phyloP scores from a whole-genome alignment of 345 rosid genomes.

The Leavenworthia alabamica region DNA sequence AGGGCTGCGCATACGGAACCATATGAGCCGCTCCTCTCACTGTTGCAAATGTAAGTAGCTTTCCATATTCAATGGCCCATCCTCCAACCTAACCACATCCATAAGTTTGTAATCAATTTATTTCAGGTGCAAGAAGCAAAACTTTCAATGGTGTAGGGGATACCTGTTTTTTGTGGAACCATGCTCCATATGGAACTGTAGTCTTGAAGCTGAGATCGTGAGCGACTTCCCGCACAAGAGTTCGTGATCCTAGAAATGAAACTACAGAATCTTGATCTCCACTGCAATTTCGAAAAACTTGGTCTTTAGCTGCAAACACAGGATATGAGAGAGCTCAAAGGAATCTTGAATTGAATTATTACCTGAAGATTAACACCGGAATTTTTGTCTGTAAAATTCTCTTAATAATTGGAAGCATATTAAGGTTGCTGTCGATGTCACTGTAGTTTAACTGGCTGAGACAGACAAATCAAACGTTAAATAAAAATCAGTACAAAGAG shows the following conservation, averaged over 20 bases:
- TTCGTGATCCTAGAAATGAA: constrained; percentile 70
- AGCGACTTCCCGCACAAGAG: constrained; percentile 70
- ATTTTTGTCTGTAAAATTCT: constrained; percentile 47
- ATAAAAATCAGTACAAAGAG: neutral
- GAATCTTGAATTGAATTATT: neutral
- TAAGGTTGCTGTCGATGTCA: constrained; percentile 44
- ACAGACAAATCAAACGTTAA: neutral
- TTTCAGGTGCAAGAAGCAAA: neutral
- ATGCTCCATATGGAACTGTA: constrained; percentile 69
- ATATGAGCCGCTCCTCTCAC: constrained; percentile 85
- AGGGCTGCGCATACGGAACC: constrained; percentile 76
- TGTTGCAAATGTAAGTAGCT: constrained; percentile 55
- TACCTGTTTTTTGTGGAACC: constrained; percentile 95
- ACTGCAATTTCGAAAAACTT: constrained; percentile 26
- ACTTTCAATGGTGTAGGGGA: neutral
- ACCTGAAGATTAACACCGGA: constrained; percentile 83
- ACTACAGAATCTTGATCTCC: constrained; percentile 92
- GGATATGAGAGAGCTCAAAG: neutral
- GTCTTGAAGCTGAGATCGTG: constrained; percentile 47
- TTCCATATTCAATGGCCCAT: constrained; percentile 64
- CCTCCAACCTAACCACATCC: constrained; percentile 52
- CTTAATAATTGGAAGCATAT: constrained; percentile 73
- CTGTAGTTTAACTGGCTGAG: constrained; percentile 57
- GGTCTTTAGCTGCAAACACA: neutral
- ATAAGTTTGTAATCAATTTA: neutral